Conservation (phyloP, 495 filamentous ascomycete genomes). For the Friedmanniomyces simplex region DNA sequence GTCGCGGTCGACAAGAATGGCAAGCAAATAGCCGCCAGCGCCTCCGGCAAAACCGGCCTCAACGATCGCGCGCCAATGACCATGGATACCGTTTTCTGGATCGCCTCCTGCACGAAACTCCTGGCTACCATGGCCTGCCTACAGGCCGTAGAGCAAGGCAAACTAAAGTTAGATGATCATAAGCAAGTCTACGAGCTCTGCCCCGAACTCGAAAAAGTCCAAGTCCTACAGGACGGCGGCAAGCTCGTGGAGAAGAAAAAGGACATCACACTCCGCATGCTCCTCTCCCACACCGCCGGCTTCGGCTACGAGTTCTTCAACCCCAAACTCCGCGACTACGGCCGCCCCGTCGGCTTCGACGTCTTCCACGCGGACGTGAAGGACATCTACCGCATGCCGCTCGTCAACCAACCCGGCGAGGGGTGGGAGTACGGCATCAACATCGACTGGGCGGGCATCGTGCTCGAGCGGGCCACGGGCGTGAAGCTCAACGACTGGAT, state of each 20-base stretch:
- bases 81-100: conserved; percentile 46
- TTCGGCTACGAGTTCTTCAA: conserved; percentile 43
- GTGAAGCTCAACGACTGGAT: conserved; percentile 46
- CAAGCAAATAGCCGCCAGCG: conserved; percentile 38
- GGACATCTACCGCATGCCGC: conserved; percentile 36
- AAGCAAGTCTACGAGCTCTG: conserved; percentile 37
- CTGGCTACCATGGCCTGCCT: conserved; percentile 46
- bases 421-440: conserved; percentile 49
- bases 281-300: conserved; percentile 46
- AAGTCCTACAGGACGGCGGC: conserved; percentile 40
- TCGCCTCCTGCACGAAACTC: conserved; percentile 41
- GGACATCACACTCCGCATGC: conserved; percentile 51
- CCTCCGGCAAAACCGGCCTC: conserved; percentile 37
- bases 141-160: conserved; percentile 51
- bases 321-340: conserved; percentile 37
- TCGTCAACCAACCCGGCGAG: conserved; percentile 48
- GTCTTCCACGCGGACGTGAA: conserved; percentile 41
- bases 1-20: conserved; percentile 41
- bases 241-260: conserved; percentile 41
- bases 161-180: conserved; percentile 42
- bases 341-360: conserved; percentile 40
- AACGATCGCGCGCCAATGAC: conserved; percentile 36
- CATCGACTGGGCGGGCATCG: conserved; percentile 37
- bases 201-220: conserved; percentile 42
- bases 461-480: conserved; percentile 43